phyloP scores from a whole-genome alignment of 2,329 filamentous ascomycete genomes.

The Leptographium procerum region DNA sequence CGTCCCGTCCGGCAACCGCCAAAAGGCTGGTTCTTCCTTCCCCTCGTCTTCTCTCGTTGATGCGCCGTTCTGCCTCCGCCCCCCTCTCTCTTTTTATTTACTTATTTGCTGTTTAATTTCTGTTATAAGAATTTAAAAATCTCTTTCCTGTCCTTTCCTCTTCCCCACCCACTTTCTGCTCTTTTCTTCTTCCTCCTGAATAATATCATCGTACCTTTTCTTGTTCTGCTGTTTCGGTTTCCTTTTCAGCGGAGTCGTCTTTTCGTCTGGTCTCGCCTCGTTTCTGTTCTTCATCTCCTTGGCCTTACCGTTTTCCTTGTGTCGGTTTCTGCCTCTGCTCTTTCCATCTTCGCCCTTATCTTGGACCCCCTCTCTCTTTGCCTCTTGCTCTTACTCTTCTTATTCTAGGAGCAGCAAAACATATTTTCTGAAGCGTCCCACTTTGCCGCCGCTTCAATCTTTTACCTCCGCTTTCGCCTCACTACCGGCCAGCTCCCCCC shows the following conservation, averaged over 20 bases:
- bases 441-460: not conserved
- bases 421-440: not conserved
- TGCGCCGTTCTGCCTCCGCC: not conserved
- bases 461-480: not conserved
- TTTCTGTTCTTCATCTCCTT: slow-evolving; percentile 18
- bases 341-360: slow-evolving; percentile 4
- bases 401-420: not conserved
- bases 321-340: slow-evolving; percentile 27
- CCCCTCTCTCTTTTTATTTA: not conserved
- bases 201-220: slow-evolving; percentile 9
- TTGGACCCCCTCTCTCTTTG: not conserved
- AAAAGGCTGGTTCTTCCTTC: not conserved
- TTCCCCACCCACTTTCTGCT: slow-evolving; percentile 2
- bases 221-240: slow-evolving; percentile 9
- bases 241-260: slow-evolving; percentile 11
- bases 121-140: slow-evolving; percentile 4
- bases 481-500: not conserved
- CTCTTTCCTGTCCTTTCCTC: not conserved
- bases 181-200: slow-evolving; percentile 6
- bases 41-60: not conserved
- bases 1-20: not conserved
- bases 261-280: slow-evolving; percentile 3
- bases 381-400: not conserved
- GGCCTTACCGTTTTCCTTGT: slow-evolving; percentile 20
- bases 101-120: slow-evolving; percentile 1